A percentile compares a stretch with the other conserved stretches of the same genome.
These are phyloP conservation scores for Wickerhamiella alocasiicola DNA, from an alignment of 805 yeast genomes.

Conservation along the genomic window DNA sequence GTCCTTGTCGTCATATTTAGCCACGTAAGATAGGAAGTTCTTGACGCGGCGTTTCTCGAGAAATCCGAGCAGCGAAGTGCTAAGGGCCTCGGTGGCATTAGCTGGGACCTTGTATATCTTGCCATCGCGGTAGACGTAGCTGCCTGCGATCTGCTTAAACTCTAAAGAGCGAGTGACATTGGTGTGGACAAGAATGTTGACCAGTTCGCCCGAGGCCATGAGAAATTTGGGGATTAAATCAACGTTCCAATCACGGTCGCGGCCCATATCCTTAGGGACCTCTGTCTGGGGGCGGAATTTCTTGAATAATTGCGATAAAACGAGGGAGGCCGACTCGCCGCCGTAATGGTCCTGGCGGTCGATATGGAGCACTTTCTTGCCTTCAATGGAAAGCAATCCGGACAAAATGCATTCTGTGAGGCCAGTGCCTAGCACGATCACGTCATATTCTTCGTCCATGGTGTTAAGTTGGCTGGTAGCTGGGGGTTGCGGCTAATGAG, in stretches of 20 bases:
- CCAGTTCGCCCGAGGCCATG: slow-evolving; percentile 96
- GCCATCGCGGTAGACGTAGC: slow-evolving; percentile 83
- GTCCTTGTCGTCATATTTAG: slow-evolving; percentile 67
- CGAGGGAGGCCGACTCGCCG: slow-evolving; percentile 34
- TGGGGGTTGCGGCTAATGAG: no score
- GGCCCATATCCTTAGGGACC: slow-evolving; percentile 55
- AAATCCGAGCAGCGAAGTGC: slow-evolving; percentile 86
- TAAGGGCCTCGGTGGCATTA: slow-evolving; percentile 78
- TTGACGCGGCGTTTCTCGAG: slow-evolving; percentile 94
- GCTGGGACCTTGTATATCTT: slow-evolving; percentile 91
- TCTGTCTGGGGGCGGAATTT: slow-evolving; percentile 65
- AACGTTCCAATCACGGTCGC: slow-evolving; percentile 96
- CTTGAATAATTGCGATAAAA: slow-evolving; percentile 43
- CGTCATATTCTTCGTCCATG: slow-evolving; percentile 96
- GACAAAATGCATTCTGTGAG: slow-evolving; percentile 92
- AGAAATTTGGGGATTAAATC: slow-evolving; percentile 93
- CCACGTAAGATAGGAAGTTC: slow-evolving; percentile 78
- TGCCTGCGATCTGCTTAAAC: slow-evolving; percentile 92
- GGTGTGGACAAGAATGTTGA: slow-evolving; percentile 88
- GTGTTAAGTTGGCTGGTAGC: slow-evolving; percentile 11
- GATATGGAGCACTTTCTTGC: slow-evolving; percentile 91
- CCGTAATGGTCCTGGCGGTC: slow-evolving; percentile 96
- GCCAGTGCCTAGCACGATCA: slow-evolving; percentile 89
- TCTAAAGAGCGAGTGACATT: slow-evolving; percentile 93
- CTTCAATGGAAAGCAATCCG: slow-evolving; percentile 91